A percentile compares a stretch with the other conserved stretches of the same genome.
These are phyloP conservation scores for Aspergillus sp. DNA, from an alignment of 2,329 filamentous ascomycete genomes.

Conservation along the genomic window DNA sequence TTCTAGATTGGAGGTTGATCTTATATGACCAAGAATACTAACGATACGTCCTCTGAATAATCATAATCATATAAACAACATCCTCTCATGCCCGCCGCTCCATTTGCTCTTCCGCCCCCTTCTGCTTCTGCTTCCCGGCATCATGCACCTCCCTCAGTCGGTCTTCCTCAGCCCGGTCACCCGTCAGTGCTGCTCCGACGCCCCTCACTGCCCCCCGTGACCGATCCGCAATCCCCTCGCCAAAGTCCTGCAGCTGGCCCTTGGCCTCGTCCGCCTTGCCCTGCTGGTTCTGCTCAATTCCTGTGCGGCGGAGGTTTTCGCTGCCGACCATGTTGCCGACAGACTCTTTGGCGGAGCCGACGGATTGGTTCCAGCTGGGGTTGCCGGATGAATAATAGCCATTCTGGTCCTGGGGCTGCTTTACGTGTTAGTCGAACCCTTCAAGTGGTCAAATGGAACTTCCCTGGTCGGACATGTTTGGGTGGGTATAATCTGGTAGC, in stretches of 20 bases:
- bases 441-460: too few relatives aligned
- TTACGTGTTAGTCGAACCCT: too few relatives aligned
- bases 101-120: conserved; percentile 72
- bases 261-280: conserved; percentile 75
- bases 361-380: conserved; percentile 77
- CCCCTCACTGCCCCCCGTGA: conserved; percentile 62
- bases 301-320: conserved; percentile 63
- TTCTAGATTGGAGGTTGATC: too few relatives aligned
- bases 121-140: conserved; percentile 71
- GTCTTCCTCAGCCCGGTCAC: conserved; percentile 56
- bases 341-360: conserved; percentile 77
- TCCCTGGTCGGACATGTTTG: too few relatives aligned
- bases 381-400: too few relatives aligned
- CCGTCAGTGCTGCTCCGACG: conserved; percentile 62
- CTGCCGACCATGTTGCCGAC: conserved; percentile 66
- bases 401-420: too few relatives aligned
- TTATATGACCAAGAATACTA: too few relatives aligned
- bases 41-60: too few relatives aligned
- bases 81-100: too few relatives aligned
- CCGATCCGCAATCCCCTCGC: conserved; percentile 57
- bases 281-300: conserved; percentile 66
- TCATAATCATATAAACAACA: too few relatives aligned
- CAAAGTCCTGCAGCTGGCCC: conserved; percentile 69
- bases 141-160: conserved; percentile 65
- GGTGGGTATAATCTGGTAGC: too few relatives aligned